These are phyloP conservation scores for Eucalyptus sp. DNA, from an alignment of 345 rosid genomes.

Conservation along the genomic window DNA sequence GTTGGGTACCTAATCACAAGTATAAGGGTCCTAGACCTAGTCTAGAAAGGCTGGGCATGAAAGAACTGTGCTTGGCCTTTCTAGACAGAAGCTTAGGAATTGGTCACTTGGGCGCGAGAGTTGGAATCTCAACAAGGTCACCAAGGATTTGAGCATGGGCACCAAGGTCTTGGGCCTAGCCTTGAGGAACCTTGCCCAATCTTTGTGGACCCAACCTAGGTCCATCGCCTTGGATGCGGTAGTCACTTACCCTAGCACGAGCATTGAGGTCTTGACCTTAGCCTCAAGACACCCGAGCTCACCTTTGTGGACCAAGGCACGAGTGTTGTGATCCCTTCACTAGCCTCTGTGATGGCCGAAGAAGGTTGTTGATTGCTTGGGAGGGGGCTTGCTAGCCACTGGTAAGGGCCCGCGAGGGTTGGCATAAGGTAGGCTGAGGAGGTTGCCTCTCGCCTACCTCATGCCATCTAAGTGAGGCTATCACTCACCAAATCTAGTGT, in stretches of 20 bases:
- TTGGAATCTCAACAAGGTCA: background rate
- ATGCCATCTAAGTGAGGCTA: too few species aligned
- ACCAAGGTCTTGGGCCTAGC: background rate
- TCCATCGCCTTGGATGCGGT: background rate
- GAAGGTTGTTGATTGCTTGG: too few species aligned
- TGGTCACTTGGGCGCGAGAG: background rate
- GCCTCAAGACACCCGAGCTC: background rate
- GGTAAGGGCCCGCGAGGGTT: too few species aligned
- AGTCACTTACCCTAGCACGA: background rate
- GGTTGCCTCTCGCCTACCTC: too few species aligned
- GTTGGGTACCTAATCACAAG: background rate
- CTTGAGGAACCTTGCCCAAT: background rate
- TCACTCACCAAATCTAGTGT: fast-evolving
- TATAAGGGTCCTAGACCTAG: background rate
- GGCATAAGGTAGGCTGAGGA: too few species aligned
- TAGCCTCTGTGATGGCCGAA: too few species aligned
- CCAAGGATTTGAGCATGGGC: background rate
- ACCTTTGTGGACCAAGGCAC: background rate
- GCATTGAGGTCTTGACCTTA: background rate
- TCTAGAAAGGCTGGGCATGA: background rate
- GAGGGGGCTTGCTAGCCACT: too few species aligned
- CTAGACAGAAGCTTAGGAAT: background rate
- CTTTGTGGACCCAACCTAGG: background rate
- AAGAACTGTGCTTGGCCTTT: background rate
- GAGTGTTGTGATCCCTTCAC: background rate